Evolutionary conservation across 2,329 filamentous ascomycete species (phyloP), one percentile per base, ranked within the genome.

Genomic region (Fusarium veterinarium): DNA sequence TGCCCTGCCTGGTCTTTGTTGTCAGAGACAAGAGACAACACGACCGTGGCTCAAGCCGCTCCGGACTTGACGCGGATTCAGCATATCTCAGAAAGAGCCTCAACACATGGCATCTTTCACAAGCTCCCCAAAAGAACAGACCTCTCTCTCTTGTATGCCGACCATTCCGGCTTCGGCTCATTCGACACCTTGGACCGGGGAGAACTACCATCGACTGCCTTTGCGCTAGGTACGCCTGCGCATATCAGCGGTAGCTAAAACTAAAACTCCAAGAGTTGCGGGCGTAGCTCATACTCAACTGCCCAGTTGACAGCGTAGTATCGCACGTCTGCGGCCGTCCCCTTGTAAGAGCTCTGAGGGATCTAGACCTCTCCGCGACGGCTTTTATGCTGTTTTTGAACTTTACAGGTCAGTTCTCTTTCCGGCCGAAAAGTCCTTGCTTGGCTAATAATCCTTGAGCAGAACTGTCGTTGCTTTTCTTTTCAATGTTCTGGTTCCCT

Each of bases 161-260:
- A 42, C 19, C 7, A 52, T 64, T 52, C 58, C 45, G 64, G 58
- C 64, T 33, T 55, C 44, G 40, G 51, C 25, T 64, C n/a, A 42
- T 28, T 25, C 38, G 45, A 35, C 40, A 45, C 58, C 25, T 37
- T 16, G 17, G 51, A 51, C 37, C 28, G 19, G n/a, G 44, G 17
- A 45, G 71, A 61, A 45, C 30, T 58, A 46, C 71, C 44, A 41
- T 62, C 45, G 51, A 58, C 46, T 64, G 28, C 62, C 61, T 67
- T 57, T 61, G n/a, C 70, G 63, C 69, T 66, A 75, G 38, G 62
- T 28, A 67, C 35, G 53, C 67, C 63, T 60, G 49, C 42, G n/a
- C 55, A 64, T 52, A 72, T 67, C 53, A 72, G 61, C 40, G 55
- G 53, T 52, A 61, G 52, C 57, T 51, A 42, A 42, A 58, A 59